Evolutionary conservation across 805 yeast species (phyloP), one percentile per base, ranked within the genome.

Genomic region (Tetrapisispora fleetii): DNA sequence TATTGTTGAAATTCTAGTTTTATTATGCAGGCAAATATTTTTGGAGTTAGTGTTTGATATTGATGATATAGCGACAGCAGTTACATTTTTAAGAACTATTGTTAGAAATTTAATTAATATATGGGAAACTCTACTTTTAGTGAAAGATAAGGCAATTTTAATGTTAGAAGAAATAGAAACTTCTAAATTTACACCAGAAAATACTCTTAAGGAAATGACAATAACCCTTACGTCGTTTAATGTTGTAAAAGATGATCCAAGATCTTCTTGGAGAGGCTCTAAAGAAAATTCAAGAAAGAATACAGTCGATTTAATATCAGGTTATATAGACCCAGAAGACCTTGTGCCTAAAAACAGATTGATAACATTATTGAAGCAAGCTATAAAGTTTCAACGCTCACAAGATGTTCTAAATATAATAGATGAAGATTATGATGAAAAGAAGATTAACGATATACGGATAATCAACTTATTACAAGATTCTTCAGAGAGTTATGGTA

Each of bases 291-390:
- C 83, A 9, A 65, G 85, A 48, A 57, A 58, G 13, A 39, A 54
- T 7, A 54, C 80, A 33, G 58, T 77, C 8, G 60, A 66, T 9
- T 68, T 70, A 37, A 68, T 81, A 1, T 68, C 77, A 36, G 58
- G 63, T 35, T 67, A 67, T 54, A 68, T 81, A 18, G 73, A 80
- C 14, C 76, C 84, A 0, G 70, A 74, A 46, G 74, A 73, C 45
- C 64, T 77, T 65, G 73, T 78, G 3, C 81, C 86, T 0, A 70
- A 75, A 45, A 71, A 69, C 28, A 64, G 86, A 30, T 60, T 82
- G 10, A 67, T 75, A 18, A 67, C 75, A 5, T 59, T 82, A 24
- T 55, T 81, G 13, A 63, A 69, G 14, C 83, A 81, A 54, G 76
- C 86, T 0, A 59, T 74, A 16, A 57, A 64, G 33, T 71, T 70